Evolutionary conservation across 139 green algal genomes (phyloP).

Genomic region (Limnomonas spitsbergensis): DNA sequence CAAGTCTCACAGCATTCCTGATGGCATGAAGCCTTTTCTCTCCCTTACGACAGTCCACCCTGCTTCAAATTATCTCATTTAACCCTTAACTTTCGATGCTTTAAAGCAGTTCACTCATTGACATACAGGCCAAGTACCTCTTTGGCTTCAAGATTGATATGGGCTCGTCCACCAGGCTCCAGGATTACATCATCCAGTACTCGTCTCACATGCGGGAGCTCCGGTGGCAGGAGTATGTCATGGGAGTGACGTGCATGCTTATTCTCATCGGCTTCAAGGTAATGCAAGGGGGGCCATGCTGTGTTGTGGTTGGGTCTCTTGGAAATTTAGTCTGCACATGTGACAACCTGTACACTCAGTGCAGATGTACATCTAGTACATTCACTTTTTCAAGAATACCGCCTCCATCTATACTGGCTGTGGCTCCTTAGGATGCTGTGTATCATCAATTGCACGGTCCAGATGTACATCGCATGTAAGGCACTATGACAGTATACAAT

Average conservation of each 20-base stretch:
- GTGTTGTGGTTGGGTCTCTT: no score
- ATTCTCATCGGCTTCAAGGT: not conserved
- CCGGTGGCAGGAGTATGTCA: constrained; percentile 9
- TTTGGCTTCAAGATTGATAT: constrained; percentile 1
- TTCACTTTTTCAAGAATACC: no score
- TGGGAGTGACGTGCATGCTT: constrained; percentile 16
- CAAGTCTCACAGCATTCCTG: not conserved
- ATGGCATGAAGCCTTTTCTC: not conserved
- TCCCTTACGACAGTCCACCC: not conserved
- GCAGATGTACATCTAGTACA: no score
- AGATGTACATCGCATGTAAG: no score
- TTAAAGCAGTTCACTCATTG: no score
- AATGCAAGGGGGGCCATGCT: no score
- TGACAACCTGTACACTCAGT: no score
- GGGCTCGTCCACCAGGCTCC: constrained; percentile 6
- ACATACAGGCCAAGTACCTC: not conserved
- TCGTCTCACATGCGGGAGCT: not conserved
- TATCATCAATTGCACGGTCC: no score
- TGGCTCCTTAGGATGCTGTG: no score
- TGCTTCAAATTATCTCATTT: not conserved
- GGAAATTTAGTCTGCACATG: no score
- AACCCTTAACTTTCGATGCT: not conserved
- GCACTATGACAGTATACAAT: no score
- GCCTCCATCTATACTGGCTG: no score
- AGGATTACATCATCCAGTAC: constrained; percentile 4